These are phyloP conservation scores for Handroanthus guayacan DNA, from an alignment of 257 asterid species.

Conservation along the genomic window DNA sequence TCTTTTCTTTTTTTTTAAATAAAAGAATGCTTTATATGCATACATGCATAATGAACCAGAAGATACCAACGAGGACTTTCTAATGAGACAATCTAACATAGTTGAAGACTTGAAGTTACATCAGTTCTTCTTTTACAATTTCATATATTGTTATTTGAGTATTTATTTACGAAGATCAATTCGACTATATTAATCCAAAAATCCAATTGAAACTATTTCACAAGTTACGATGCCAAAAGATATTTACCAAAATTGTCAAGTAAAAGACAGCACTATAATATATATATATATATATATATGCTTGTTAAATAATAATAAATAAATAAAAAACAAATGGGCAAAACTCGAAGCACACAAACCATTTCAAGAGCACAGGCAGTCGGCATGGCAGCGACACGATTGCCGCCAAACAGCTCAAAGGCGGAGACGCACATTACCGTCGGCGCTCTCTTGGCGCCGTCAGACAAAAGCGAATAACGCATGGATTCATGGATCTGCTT, in stretches of 20 bases:
- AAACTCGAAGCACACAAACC: conserved; percentile 29
- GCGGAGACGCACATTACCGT: conserved; percentile 68
- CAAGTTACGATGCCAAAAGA: too few species aligned
- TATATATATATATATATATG: too few species aligned
- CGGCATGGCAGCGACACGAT: conserved; percentile 61
- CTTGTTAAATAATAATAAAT: too few species aligned
- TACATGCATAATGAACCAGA: too few species aligned
- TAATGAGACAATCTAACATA: too few species aligned
- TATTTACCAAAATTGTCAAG: background rate
- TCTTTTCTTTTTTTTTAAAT: too few species aligned
- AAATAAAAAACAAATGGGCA: background rate
- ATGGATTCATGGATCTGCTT: conserved; percentile 63
- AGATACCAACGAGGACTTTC: too few species aligned
- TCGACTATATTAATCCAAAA: background rate
- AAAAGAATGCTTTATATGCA: too few species aligned
- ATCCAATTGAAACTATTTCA: too few species aligned
- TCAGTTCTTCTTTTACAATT: too few species aligned
- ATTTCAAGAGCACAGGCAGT: conserved; percentile 73
- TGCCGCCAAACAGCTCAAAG: conserved; percentile 62
- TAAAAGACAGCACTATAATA: background rate
- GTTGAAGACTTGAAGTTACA: too few species aligned
- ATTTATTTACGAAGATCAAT: background rate
- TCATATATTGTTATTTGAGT: too few species aligned
- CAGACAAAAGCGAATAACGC: conserved; percentile 61
- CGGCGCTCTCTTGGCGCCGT: conserved; percentile 64